Percentiles rank a stretch among this genome's conserved stretches.
These are phyloP conservation scores for Byssochlamys sp. DNA, from an alignment of 2,329 filamentous ascomycete genomes.

Conservation along the genomic window DNA sequence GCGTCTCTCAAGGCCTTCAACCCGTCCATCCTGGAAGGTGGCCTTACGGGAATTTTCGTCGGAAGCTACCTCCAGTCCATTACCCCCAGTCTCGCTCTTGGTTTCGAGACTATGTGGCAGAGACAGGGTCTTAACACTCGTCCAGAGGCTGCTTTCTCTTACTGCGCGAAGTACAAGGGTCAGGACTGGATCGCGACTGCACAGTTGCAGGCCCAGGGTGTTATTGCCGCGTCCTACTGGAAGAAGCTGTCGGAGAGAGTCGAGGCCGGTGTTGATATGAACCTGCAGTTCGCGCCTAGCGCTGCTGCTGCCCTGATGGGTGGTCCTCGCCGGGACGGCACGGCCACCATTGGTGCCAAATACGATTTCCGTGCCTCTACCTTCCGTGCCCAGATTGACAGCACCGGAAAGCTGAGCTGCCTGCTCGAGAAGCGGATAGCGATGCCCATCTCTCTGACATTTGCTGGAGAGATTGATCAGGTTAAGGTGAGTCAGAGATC, in stretches of 20 bases:
- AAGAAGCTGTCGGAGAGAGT: constrained; percentile 84
- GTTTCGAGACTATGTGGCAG: constrained; percentile 90
- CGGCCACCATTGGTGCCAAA: constrained; percentile 86
- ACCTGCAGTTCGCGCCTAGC: constrained; percentile 66
- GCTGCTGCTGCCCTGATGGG: constrained; percentile 63
- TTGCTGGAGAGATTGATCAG: constrained; percentile 94
- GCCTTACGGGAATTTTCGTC: constrained; percentile 87
- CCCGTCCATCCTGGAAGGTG: constrained; percentile 85
- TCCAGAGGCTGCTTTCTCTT: constrained; percentile 84
- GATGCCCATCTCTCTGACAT: constrained; percentile 82
- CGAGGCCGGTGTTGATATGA: constrained; percentile 90
- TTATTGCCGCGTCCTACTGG: constrained; percentile 88
- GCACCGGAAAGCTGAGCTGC: constrained; percentile 84
- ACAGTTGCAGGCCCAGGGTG: constrained; percentile 80
- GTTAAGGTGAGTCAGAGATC: constrained; percentile 60
- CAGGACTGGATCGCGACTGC: constrained; percentile 86
- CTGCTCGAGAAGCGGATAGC: constrained; percentile 92
- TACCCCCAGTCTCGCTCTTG: constrained; percentile 75
- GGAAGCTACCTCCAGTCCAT: constrained; percentile 91
- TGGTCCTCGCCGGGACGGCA: constrained; percentile 70
- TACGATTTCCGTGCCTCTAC: constrained; percentile 96
- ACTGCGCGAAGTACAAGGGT: constrained; percentile 83
- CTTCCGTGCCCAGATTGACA: constrained; percentile 92
- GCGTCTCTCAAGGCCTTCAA: constrained; percentile 89
- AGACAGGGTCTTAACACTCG: constrained; percentile 71